Evolutionary conservation across 257 asterid species (phyloP), one percentile per base, ranked within the genome.

Genomic region (Leptodermis oblonga): DNA sequence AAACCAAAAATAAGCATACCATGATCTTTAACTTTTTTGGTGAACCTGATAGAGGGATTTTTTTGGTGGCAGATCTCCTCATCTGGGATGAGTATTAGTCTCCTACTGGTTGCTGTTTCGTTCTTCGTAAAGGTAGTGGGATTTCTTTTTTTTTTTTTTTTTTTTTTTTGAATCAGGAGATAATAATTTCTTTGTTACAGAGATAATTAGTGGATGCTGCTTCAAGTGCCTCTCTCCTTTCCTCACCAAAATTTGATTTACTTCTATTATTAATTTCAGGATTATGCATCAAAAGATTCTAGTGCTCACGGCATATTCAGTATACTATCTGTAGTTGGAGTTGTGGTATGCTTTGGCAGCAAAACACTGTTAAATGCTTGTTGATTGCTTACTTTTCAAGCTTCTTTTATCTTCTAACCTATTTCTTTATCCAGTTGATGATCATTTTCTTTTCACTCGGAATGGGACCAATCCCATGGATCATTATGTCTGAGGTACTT

Each of bases 391-490:
- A 36, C 10, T 67, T 18, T 17, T 20, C 34, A 43, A 73, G 70
- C 46, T 41, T 60, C 33, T 54, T 54, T 30, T 45, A 58, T 67
- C 65, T 7, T 52, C 55, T 76, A 51, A 75, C 65, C 41, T 37
- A 48, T 45, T 20, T 72, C 69, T 69, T 76, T 52, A 65, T 74
- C 69, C 80, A 90, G 97, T 68, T 74, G 70, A 80, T 86, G 95
- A 82, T 92, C 73, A 73, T 89, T 70, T 75, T 80, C 3, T 92
- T 92, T 72, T 90, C 98, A n/a, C 92, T 86, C 30, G 98, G 98
- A 78, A 87, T 92, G 88, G 98, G 98, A 48, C 93, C 98, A 39
- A 82, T 90, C 71, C 98, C 98, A 0, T 92, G 98, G 98, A 84
- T 92, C 66, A 87, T 92, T 74, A 92, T 92, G 98, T 92, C 98